Percentiles rank a stretch among this genome's conserved stretches.
phyloP scores from a whole-genome alignment of 495 filamentous ascomycete genomes.

The Mycothermus thermophilus region DNA sequence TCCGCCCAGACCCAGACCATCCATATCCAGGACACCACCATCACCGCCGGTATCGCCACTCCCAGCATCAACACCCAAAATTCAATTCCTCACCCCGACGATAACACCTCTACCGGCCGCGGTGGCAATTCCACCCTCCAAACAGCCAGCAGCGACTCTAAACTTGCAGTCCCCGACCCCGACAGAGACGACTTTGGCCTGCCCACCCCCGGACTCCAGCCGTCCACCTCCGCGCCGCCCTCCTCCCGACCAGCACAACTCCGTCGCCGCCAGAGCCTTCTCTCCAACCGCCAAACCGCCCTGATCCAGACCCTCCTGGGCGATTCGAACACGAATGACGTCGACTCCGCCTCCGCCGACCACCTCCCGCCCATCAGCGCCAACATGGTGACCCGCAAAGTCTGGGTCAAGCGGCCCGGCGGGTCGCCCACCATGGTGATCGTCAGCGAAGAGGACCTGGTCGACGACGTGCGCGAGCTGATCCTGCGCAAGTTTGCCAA shows the following conservation, averaged over 20 bases:
- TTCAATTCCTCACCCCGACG: too few relatives aligned
- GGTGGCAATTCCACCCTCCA: too few relatives aligned
- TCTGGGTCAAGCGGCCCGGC: constrained; percentile 82
- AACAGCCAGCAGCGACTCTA: too few relatives aligned
- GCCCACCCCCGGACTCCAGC: too few relatives aligned
- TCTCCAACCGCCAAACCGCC: constrained; percentile 33
- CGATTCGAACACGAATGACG: constrained; percentile 19
- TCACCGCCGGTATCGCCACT: too few relatives aligned
- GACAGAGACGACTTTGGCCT: too few relatives aligned
- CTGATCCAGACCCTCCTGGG: constrained; percentile 35
- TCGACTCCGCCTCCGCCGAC: constrained; percentile 16
- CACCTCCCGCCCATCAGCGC: constrained; percentile 27
- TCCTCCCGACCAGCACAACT: constrained; percentile 17
- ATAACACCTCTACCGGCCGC: too few relatives aligned
- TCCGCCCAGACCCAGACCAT: too few relatives aligned
- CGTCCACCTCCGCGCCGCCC: too few relatives aligned
- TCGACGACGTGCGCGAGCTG: constrained; percentile 88
- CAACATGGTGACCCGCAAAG: constrained; percentile 59
- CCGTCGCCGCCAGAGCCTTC: constrained; percentile 31
- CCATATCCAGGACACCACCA: too few relatives aligned
- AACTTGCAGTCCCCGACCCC: too few relatives aligned
- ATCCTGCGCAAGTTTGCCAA: constrained; percentile 89
- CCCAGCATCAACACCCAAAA: too few relatives aligned
- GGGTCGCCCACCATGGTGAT: constrained; percentile 79
- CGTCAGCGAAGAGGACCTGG: constrained; percentile 75